phyloP scores from a whole-genome alignment of 805 yeast species.

The Monosporozyma aquatica region DNA sequence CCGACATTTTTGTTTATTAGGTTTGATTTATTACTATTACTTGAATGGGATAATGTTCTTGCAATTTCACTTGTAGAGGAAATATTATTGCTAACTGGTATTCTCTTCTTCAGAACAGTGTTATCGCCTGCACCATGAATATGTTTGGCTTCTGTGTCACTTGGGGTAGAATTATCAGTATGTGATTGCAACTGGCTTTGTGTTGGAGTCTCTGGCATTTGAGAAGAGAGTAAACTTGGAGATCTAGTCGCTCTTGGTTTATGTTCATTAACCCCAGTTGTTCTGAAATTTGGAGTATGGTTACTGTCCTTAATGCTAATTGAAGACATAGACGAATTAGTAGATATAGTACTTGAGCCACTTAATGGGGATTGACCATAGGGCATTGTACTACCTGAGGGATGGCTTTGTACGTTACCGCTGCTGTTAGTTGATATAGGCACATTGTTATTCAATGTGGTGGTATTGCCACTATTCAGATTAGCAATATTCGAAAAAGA shows the following conservation, averaged over 20 bases:
- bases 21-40: not conserved
- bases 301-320: not conserved
- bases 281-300: not conserved
- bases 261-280: not conserved
- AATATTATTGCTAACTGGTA: slow-evolving; percentile 4
- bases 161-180: not conserved
- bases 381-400: not conserved
- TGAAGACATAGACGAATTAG: not conserved
- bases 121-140: not conserved
- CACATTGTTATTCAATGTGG: not conserved
- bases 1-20: not conserved
- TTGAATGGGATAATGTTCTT: not conserved
- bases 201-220: not conserved
- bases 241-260: slow-evolving; percentile 2
- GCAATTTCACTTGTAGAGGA: slow-evolving; percentile 1
- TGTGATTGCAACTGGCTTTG: not conserved
- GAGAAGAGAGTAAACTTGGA: slow-evolving; percentile 1
- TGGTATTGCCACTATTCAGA: not conserved
- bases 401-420: not conserved
- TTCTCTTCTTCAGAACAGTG: not conserved
- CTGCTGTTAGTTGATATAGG: not conserved
- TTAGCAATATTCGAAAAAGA: slow-evolving; percentile 22
- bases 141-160: not conserved
- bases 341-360: slow-evolving; percentile 3
- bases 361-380: slow-evolving; percentile 3